A percentile compares a stretch with the other conserved stretches of the same genome.
Evolutionary conservation across 352 stramenopile species (phyloP).

Genomic region (Pythium rhizo-oryzae): DNA sequence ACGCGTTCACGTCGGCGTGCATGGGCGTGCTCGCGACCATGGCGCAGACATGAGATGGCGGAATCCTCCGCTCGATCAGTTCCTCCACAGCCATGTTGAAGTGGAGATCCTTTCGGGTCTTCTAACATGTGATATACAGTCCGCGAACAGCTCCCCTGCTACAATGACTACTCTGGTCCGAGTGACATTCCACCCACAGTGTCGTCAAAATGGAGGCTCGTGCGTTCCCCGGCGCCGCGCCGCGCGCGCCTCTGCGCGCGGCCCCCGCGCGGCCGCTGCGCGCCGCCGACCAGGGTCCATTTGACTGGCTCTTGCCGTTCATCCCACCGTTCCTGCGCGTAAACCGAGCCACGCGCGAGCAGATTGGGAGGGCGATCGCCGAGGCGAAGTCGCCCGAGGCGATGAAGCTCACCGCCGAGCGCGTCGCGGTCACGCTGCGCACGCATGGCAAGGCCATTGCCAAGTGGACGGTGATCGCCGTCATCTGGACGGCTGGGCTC

Average conservation of each 20-base stretch:
- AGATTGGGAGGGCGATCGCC: conserved; percentile 38
- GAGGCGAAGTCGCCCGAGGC: conserved; percentile 43
- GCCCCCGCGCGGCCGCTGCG: conserved; percentile 19
- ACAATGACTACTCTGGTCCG: neutral
- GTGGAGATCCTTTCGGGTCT: neutral
- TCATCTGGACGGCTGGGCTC: conserved; percentile 50
- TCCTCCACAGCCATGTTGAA: neutral
- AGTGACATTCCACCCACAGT: neutral
- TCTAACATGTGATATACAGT: conserved; percentile 2
- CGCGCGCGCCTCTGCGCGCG: neutral
- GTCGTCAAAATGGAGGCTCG: conserved; percentile 1
- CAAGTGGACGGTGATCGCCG: conserved; percentile 23
- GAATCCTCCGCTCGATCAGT: neutral
- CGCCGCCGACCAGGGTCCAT: conserved; percentile 33
- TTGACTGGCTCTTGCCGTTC: conserved; percentile 84
- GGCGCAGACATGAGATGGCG: conserved; percentile 7
- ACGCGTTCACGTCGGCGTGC: conserved; percentile 41
- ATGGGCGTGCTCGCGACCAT: conserved; percentile 45
- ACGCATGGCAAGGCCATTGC: conserved; percentile 31
- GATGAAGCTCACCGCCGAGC: conserved; percentile 14
- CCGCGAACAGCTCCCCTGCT: neutral
- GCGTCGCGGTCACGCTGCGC: neutral
- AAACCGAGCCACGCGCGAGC: conserved; percentile 70
- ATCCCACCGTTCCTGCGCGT: conserved; percentile 80
- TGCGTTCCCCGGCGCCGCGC: neutral